Percentiles rank a stretch among this genome's conserved stretches.
Conservation (phyloP, 768 basidiomycete species). For the Serendipita vermifera region DNA sequence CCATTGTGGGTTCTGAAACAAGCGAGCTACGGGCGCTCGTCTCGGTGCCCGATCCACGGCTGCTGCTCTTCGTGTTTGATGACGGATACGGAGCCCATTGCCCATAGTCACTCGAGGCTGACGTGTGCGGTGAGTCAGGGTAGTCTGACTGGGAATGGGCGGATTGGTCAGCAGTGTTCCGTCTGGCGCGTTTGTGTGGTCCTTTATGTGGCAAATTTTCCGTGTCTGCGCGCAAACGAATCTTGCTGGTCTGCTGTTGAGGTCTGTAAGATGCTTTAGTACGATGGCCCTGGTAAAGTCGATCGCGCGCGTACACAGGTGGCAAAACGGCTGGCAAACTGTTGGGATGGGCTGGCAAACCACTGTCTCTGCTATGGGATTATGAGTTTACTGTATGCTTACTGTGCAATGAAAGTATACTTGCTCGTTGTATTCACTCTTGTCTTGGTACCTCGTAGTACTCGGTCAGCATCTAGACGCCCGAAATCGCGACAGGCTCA, state of each 20-base stretch:
- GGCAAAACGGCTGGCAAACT: background rate
- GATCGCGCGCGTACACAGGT: background rate
- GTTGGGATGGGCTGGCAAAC: background rate
- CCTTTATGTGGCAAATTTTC: background rate
- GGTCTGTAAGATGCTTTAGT: background rate
- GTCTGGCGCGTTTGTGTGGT: background rate
- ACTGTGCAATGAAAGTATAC: too few species aligned
- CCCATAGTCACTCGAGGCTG: background rate
- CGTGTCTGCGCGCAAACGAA: background rate
- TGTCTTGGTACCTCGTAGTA: background rate
- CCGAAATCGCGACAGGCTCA: background rate
- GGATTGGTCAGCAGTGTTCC: constrained; percentile 2
- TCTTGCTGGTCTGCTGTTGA: background rate
- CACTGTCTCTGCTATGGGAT: too few species aligned
- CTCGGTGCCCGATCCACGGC: background rate
- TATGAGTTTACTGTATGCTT: too few species aligned
- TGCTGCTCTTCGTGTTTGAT: background rate
- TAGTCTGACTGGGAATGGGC: constrained; percentile 3
- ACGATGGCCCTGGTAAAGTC: background rate
- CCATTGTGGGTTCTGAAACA: background rate
- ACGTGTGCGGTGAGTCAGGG: background rate
- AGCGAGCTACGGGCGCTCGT: background rate
- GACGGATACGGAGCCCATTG: background rate
- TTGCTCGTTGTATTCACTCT: too few species aligned
- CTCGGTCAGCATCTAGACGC: background rate